Percentiles rank a stretch among this genome's conserved stretches.
Conservation (phyloP, 176 grass and related monocot species). For the Avena insularis region DNA sequence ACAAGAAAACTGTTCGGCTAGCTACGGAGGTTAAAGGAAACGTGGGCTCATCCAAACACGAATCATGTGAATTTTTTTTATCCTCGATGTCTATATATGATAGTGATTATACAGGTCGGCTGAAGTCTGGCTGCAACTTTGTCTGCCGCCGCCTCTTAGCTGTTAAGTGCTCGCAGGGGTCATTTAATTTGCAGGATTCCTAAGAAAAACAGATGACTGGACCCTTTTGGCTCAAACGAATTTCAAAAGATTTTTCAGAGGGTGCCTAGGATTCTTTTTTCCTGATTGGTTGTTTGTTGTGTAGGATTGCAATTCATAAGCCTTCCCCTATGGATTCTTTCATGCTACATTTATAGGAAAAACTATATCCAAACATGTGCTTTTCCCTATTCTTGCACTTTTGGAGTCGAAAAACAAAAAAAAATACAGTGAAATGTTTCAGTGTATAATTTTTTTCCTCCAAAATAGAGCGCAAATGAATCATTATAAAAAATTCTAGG, state of each 20-base stretch:
- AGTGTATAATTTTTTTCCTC: neutral
- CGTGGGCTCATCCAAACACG: neutral
- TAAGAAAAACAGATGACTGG: neutral
- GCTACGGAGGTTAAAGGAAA: neutral
- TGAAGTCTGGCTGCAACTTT: neutral
- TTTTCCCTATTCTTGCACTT: neutral
- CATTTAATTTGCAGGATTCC: neutral
- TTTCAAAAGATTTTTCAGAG: neutral
- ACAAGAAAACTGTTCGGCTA: neutral
- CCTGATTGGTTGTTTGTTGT: neutral
- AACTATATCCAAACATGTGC: neutral
- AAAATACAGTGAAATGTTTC: neutral
- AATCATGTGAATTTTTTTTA: neutral
- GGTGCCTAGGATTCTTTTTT: neutral
- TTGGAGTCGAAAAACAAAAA: neutral
- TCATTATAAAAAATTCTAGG: too few species aligned
- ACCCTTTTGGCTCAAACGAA: neutral
- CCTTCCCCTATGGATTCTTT: neutral
- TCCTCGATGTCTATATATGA: neutral
- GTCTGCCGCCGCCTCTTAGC: neutral
- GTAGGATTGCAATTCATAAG: neutral
- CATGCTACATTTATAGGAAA: neutral
- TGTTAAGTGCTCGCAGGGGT: neutral
- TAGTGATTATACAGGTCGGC: neutral
- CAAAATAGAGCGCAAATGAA: neutral